Base-by-base conservation (phyloP, 352 stramenopile genomes). In the Pythium sukuiense region DNA sequence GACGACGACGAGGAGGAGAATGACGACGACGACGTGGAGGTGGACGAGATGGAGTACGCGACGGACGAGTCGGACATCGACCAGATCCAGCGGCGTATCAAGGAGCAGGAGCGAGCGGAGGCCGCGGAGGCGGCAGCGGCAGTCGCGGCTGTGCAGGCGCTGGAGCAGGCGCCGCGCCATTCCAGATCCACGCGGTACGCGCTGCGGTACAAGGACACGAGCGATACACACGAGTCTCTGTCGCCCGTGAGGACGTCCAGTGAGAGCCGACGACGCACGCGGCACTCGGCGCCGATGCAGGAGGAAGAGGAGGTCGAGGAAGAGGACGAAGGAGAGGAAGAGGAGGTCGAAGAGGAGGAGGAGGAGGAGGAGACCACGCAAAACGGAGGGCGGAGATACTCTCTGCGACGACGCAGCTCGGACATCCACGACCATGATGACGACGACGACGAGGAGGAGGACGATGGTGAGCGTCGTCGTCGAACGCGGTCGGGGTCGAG, bases 41-140 rank as follows among this genome's bases (percentile, higher is more conserved):
- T 69, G 32, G 58, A 55, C 6, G 71, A 71, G 32, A 50, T 71
- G 20, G 67, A 76, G 29, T 73, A 82, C n/a, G 76, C 69, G 26
- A 76, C 73, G 0, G 79, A 83, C 27, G 74, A 77, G 4, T 79
- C 83, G 24, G 79, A 79, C 33, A 77, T 92, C n/a, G 70, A 71
- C n/a, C 68, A 73, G 29, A 85, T 90, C 49, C 85, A 86, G 53
- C 74, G 76, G 12, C 69, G 66, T 12, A 86, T 90, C 11, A 72
- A 78, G 41, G 66, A 69, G 5, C 76, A 88, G 46, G 72, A 90
- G 55, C 76, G 70, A 1, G 73, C 69, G 20, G 70, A 79, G 20
- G 68, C 68, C 7, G 59, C 55, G 8, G 76, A 78, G 13, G 55
- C 71, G 35, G 65, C 55, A 55, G 61, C 58, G 41, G 60, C 67